Base-by-base conservation (phyloP, 2,329 filamentous ascomycete genomes). In the Aspergillus pseudoviridinutans region DNA sequence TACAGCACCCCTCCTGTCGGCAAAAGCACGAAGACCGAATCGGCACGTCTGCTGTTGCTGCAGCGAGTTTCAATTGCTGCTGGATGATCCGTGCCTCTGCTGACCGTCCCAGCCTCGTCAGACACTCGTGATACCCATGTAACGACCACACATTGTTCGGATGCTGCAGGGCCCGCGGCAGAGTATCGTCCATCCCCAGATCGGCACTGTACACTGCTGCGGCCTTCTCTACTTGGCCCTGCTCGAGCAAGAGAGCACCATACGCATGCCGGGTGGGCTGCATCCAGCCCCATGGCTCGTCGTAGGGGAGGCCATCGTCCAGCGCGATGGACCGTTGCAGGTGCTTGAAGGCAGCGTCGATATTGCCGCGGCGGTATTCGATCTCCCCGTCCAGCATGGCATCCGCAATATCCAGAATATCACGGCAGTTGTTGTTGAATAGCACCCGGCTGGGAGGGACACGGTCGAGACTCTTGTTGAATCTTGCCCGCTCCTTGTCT, bases 201-300 rank as follows among this genome's bases (percentile, higher is more conserved):
- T 89, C 86, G 0, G 84, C 84, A 22, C 72, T 75, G 61, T 89
- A 90, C 1, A 85, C 80, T 1, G 68, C 76, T 2, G 79, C 72
- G 0, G 87, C 86, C 51, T 87, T 77, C 25, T 82, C 78, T 0
- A 82, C 74, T n/a, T 75, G 75, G 0, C 82, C 84, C 65, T 88
- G 87, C 66, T 91, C 88, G 12, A 90, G 77, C 29, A 90, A 69
- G 3, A 92, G 76, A 0, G 88, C 88, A 1, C 85, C 88, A 52
- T 87, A 87, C 0, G 88, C 88, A 69, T 91, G 88, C 3, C 87
- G 78, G 0, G 84, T 83, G 0, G 88, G 88, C 67, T 89, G 86
- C 87, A 91, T 90, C 88, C 88, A 91, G 0, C 86, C 87, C 88
- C 88, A 91, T 0, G 89, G 89, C 68, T 92, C 89, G 51, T 87